Base-by-base conservation (phyloP, 768 basidiomycete species). In the Suillus clintonianus region DNA sequence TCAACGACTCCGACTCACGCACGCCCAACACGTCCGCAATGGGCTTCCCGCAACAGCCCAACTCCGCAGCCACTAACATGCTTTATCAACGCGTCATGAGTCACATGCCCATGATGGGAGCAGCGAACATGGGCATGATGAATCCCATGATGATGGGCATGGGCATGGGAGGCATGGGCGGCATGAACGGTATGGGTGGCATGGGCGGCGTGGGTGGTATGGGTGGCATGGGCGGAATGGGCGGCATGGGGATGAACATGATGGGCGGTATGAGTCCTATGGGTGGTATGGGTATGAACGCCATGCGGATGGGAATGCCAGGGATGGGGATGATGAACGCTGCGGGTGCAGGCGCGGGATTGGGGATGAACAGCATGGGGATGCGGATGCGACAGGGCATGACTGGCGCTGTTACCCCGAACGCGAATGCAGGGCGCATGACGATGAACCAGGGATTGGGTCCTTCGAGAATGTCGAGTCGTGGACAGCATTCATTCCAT, bases 401-500 rank as follows among this genome's bases (percentile, higher is more conserved):
- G 76, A 71, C 74, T 15, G 78, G 66, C 58, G 63, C 63, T 59
- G 72, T 72, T 30, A 71, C 76, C 62, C 56, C 56, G 43, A 68
- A 64, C 24, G 63, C 70, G 24, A 75, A 76, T 65, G 72, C 77
- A 34, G 76, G 77, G n/a, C 76, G 82, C 63, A 78, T 78, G 77
- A 62, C 79, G 56, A 76, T 78, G 75, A 78, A 76, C 69, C 54
- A 74, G 56, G 85, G 79, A 30, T 72, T 78, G 62, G 86, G 80
- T n/a, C 85, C 83, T 15, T 77, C 81, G 60, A 79, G 83, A 8
- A 78, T 80, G 72, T 80, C 77, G 60, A 81, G 68, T 32, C 80
- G 85, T 24, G 87, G 86, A 62, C 85, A 86, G 65, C 84, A 86
- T 66, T 80, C 79, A 63, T 89, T 86, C 74, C 87, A 89, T 74